phyloP scores from a whole-genome alignment of 495 filamentous ascomycete species.

The Pseudomonodictys pantanalensis region DNA sequence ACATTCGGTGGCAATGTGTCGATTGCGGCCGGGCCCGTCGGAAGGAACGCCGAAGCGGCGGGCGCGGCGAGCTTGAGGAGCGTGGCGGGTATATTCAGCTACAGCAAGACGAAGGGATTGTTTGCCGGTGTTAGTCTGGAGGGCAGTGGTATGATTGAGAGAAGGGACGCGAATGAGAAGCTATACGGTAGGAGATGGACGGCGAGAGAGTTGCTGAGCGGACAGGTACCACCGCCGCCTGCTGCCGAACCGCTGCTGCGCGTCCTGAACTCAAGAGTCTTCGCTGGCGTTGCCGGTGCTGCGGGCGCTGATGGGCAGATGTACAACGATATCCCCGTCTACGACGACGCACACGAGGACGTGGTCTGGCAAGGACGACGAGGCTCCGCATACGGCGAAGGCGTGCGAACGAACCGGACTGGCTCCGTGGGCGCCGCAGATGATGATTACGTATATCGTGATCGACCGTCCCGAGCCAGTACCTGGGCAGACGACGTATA shows the following conservation, averaged over 20 bases:
- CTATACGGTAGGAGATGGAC: constrained; percentile 80
- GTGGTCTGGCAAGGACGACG: constrained; percentile 86
- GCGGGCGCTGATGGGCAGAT: constrained; percentile 57
- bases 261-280: constrained; percentile 79
- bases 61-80: constrained; percentile 88
- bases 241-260: constrained; percentile 78
- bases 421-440: constrained; percentile 37
- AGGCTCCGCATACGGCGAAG: constrained; percentile 76
- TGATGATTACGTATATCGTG: constrained; percentile 61
- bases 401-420: constrained; percentile 57
- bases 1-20: constrained; percentile 96
- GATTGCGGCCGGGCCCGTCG: constrained; percentile 89
- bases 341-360: constrained; percentile 82
- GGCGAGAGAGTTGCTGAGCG: constrained; percentile 77
- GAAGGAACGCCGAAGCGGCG: constrained; percentile 92
- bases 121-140: constrained; percentile 95
- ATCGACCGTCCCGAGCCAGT: constrained; percentile 63
- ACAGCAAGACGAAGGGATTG: constrained; percentile 94
- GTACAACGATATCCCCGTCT: constrained; percentile 95
- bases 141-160: constrained; percentile 84
- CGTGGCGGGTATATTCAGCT: constrained; percentile 90
- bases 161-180: constrained; percentile 94
- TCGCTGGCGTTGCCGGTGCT: constrained; percentile 60
- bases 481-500: constrained; percentile 93
- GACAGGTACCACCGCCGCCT: constrained; percentile 72